phyloP scores from a whole-genome alignment of 2,329 filamentous ascomycete species.

The Fusarium sp. region DNA sequence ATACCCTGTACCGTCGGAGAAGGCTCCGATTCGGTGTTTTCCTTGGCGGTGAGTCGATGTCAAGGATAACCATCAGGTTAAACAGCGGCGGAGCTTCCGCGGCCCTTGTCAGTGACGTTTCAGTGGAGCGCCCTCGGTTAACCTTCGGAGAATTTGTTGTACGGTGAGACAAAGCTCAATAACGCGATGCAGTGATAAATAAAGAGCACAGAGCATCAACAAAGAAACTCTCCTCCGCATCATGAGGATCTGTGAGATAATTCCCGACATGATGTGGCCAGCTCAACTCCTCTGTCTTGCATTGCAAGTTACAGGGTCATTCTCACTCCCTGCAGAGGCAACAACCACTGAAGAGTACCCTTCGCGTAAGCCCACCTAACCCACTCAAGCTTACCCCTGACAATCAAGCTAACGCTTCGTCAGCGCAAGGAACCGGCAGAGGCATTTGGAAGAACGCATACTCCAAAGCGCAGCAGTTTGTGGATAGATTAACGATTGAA shows the following conservation, averaged over 20 bases:
- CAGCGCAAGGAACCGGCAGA: constrained; percentile 25
- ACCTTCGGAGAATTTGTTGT: neutral
- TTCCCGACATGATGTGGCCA: constrained; percentile 12
- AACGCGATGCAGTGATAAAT: constrained; percentile 9
- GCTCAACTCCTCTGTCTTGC: neutral
- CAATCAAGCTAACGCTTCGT: constrained; percentile 2
- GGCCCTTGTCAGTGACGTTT: constrained; percentile 1
- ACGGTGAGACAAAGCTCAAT: neutral
- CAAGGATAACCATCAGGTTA: neutral
- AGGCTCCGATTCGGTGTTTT: neutral
- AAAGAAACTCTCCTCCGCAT: neutral
- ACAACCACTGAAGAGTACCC: neutral
- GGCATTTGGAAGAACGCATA: constrained; percentile 69
- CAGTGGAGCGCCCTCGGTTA: neutral
- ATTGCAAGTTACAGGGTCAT: neutral
- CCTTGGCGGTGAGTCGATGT: constrained; percentile 1
- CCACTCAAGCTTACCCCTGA: constrained; percentile 1
- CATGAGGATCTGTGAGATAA: neutral
- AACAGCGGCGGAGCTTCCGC: constrained; percentile 4
- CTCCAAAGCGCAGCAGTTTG: constrained; percentile 65
- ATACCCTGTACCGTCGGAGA: constrained; percentile 10
- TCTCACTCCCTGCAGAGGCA: constrained; percentile 9
- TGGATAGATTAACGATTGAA: constrained; percentile 71
- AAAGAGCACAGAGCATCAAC: neutral
- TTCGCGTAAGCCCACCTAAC: constrained; percentile 26